phyloP scores from a whole-genome alignment of 495 filamentous ascomycete genomes.

The Jackrogersella multiformis region DNA sequence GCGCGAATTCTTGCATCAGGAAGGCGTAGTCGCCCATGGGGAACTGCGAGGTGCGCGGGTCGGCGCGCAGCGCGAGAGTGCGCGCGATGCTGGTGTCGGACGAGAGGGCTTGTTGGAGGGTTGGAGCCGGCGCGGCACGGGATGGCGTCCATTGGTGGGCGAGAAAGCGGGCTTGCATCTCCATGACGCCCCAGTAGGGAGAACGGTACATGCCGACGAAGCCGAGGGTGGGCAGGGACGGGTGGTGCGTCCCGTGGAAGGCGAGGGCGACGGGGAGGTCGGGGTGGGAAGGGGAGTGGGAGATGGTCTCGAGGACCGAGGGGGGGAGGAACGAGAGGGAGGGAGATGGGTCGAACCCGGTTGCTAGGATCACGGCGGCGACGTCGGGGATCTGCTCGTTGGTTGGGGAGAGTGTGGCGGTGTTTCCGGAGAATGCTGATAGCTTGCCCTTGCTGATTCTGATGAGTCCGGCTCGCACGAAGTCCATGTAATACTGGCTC shows the following conservation, averaged over 20 bases:
- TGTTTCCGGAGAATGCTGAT: conserved; percentile 39
- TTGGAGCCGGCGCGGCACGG: conserved; percentile 26
- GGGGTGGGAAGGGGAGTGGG: conserved; percentile 61
- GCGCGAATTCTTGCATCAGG: conserved; percentile 75
- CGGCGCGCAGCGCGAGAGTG: conserved; percentile 54
- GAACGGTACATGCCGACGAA: conserved; percentile 89
- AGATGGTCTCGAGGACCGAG: conserved; percentile 63
- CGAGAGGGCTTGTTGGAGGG: conserved; percentile 43
- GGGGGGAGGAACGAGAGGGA: conserved; percentile 69
- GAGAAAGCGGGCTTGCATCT: conserved; percentile 82
- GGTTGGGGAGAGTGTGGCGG: conserved; percentile 49
- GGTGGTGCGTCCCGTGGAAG: conserved; percentile 69
- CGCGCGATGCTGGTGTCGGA: conserved; percentile 56
- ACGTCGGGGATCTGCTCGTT: conserved; percentile 62
- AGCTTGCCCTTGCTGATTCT: conserved; percentile 57
- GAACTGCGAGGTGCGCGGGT: conserved; percentile 68
- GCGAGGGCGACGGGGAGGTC: conserved; percentile 76
- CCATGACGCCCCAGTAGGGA: conserved; percentile 87
- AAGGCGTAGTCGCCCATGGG: conserved; percentile 85
- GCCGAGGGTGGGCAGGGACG: conserved; percentile 68
- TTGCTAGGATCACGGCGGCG: conserved; percentile 75
- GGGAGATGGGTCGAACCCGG: conserved; percentile 72
- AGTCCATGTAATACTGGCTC: conserved; percentile 74
- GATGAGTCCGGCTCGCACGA: conserved; percentile 73
- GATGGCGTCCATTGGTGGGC: conserved; percentile 54